These are phyloP conservation scores for Stagonosporopsis tanaceti DNA, from an alignment of 2,329 filamentous ascomycete species.

Conservation along the genomic window DNA sequence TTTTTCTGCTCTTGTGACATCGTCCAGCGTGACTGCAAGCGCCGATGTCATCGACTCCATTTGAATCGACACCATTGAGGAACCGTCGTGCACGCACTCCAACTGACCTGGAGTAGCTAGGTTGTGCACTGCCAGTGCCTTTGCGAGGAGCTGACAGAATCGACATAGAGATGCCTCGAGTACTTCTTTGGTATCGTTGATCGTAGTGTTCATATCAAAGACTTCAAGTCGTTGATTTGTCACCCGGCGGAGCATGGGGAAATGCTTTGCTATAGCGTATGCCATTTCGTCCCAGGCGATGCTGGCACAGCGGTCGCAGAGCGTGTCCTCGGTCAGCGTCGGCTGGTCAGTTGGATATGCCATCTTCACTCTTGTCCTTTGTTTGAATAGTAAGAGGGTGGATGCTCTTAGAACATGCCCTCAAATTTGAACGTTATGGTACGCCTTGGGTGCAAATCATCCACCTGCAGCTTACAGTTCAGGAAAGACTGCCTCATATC, in stretches of 20 bases:
- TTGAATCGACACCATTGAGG: background rate
- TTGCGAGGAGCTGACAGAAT: background rate
- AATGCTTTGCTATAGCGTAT: background rate
- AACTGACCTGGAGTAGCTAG: background rate
- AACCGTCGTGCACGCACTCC: background rate
- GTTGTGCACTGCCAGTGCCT: background rate
- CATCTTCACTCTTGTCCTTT: background rate
- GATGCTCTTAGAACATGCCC: background rate
- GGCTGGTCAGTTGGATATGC: background rate
- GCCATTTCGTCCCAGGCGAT: conserved; percentile 1
- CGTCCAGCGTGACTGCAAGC: background rate
- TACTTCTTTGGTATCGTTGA: background rate
- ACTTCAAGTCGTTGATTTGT: background rate
- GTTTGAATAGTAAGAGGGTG: background rate
- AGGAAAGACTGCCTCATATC: background rate
- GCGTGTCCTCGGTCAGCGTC: background rate
- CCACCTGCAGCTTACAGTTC: background rate
- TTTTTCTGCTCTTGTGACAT: background rate
- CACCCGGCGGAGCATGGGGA: background rate
- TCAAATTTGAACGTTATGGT: too few species aligned
- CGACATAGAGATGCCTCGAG: background rate
- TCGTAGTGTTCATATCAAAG: background rate
- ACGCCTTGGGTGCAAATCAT: too few species aligned
- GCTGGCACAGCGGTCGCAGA: background rate
- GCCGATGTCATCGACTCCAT: background rate